A percentile compares a stretch with the other conserved stretches of the same genome.
Evolutionary conservation across 352 stramenopile species (phyloP).

Genomic region (Phytophthora quininea): DNA sequence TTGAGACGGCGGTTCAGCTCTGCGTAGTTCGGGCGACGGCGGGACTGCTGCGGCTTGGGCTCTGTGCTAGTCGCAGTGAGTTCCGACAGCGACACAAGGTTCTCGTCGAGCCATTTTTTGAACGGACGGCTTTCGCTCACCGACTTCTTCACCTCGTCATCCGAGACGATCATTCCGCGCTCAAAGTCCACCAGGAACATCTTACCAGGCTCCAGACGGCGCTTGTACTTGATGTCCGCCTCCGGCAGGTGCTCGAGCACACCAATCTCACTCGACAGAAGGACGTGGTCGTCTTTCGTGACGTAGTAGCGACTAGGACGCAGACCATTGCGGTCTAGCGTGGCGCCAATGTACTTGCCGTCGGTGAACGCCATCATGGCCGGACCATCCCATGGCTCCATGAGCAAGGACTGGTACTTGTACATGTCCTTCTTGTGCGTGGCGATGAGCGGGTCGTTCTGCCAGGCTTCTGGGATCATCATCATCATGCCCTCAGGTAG

Average conservation of each 20-base stretch:
- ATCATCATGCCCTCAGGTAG: slow-evolving; percentile 98
- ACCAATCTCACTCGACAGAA: slow-evolving; percentile 96
- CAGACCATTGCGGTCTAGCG: slow-evolving; percentile 96
- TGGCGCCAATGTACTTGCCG: slow-evolving; percentile 94
- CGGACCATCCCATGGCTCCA: slow-evolving; percentile 98
- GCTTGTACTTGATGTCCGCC: slow-evolving; percentile 93
- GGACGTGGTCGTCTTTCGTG: slow-evolving; percentile 95
- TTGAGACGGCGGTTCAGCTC: slow-evolving; percentile 92
- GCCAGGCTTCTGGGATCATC: slow-evolving; percentile 98
- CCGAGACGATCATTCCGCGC: slow-evolving; percentile 93
- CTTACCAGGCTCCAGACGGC: slow-evolving; percentile 95
- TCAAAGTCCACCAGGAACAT: slow-evolving; percentile 98
- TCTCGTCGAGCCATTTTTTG: slow-evolving; percentile 92
- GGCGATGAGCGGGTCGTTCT: slow-evolving; percentile 93
- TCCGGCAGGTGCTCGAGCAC: slow-evolving; percentile 92
- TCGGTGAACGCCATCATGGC: slow-evolving; percentile 98
- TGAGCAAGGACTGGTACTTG: slow-evolving; percentile 97
- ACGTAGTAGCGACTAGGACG: slow-evolving; percentile 96
- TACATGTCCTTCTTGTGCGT: slow-evolving; percentile 97
- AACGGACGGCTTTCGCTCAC: slow-evolving; percentile 91
- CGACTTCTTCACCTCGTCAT: slow-evolving; percentile 96
- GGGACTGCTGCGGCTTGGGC: slow-evolving; percentile 22
- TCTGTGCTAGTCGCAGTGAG: slow-evolving; percentile 42
- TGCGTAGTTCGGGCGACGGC: slow-evolving; percentile 48
- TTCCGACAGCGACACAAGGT: slow-evolving; percentile 90